Percentiles rank a stretch among this genome's conserved stretches.
Evolutionary conservation across 78 protist genomes (phyloP).

Genomic region (Pigoraptor vietnamica): DNA sequence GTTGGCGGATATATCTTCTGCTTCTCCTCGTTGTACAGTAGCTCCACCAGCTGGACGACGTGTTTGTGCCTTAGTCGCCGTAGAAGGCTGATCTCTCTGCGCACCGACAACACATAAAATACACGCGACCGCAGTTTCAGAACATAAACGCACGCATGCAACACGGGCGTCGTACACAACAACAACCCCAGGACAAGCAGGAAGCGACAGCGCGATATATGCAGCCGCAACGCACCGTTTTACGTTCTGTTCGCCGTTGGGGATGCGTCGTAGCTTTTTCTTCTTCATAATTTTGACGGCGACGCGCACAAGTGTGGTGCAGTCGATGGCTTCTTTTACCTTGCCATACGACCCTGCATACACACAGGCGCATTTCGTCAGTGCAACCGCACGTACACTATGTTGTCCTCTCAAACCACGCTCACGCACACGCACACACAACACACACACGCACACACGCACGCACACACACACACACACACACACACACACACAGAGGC

Average conservation of each 20-base stretch:
- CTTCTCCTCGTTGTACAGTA: conserved; percentile 9
- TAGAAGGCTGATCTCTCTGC: conserved; percentile 12
- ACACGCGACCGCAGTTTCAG: too few relatives aligned
- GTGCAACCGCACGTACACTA: background rate
- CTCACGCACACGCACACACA: too few relatives aligned
- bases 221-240: conserved; percentile 14
- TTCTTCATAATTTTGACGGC: conserved; percentile 25
- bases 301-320: conserved; percentile 18
- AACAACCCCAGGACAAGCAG: too few relatives aligned
- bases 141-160: too few relatives aligned
- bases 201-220: too few relatives aligned
- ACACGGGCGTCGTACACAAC: too few relatives aligned
- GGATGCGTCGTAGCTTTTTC: conserved; percentile 19
- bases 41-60: conserved; percentile 12
- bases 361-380: background rate
- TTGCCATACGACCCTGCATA: conserved; percentile 39
- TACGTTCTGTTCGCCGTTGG: conserved; percentile 36
- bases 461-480: too few relatives aligned
- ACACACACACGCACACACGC: too few relatives aligned
- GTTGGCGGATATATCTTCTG: too few relatives aligned
- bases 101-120: too few relatives aligned
- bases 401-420: too few relatives aligned
- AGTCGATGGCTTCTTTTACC: conserved; percentile 38
- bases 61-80: background rate
- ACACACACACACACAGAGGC: too few relatives aligned